These are phyloP conservation scores for Sinapis alba DNA, from an alignment of 441 rosid species.

Conservation along the genomic window DNA sequence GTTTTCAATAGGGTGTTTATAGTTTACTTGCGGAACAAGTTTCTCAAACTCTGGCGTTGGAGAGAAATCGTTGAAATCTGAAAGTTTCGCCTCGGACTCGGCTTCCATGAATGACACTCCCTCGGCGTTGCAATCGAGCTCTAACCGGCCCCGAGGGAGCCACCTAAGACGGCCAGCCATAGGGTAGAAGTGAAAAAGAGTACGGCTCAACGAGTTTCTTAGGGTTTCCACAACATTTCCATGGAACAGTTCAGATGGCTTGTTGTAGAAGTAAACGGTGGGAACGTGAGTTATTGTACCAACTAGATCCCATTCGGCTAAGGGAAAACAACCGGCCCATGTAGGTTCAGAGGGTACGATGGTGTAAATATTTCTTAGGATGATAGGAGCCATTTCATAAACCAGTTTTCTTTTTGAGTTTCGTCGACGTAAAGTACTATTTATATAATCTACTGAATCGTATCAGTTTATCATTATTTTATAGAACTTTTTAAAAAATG, in stretches of 20 bases:
- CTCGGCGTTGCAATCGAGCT: slow-evolving; percentile 49
- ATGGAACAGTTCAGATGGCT: slow-evolving; percentile 31
- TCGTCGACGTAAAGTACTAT: slow-evolving; percentile 11
- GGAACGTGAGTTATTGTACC: slow-evolving; percentile 57
- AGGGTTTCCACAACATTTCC: slow-evolving; percentile 41
- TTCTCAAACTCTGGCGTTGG: slow-evolving; percentile 38
- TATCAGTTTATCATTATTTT: slow-evolving; percentile 16
- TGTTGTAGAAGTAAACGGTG: slow-evolving; percentile 56
- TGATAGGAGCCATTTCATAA: slow-evolving; percentile 36
- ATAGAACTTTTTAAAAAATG: slow-evolving; percentile 12
- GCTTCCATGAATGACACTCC: slow-evolving; percentile 53
- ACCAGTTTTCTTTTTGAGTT: not conserved
- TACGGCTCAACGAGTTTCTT: slow-evolving; percentile 44
- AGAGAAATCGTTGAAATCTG: slow-evolving; percentile 49
- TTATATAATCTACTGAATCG: not conserved
- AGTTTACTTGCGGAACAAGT: slow-evolving; percentile 51
- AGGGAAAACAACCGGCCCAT: slow-evolving; percentile 41
- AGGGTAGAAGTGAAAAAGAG: slow-evolving; percentile 54
- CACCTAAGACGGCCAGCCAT: slow-evolving; percentile 58
- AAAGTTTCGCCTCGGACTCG: slow-evolving; percentile 41
- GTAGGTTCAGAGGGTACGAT: slow-evolving; percentile 55
- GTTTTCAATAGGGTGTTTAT: slow-evolving; percentile 42
- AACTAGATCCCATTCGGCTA: slow-evolving; percentile 58
- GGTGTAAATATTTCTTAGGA: slow-evolving; percentile 17
- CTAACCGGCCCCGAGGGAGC: slow-evolving; percentile 52